phyloP scores from a whole-genome alignment of 805 yeast species.

The Ogataea henricii region DNA sequence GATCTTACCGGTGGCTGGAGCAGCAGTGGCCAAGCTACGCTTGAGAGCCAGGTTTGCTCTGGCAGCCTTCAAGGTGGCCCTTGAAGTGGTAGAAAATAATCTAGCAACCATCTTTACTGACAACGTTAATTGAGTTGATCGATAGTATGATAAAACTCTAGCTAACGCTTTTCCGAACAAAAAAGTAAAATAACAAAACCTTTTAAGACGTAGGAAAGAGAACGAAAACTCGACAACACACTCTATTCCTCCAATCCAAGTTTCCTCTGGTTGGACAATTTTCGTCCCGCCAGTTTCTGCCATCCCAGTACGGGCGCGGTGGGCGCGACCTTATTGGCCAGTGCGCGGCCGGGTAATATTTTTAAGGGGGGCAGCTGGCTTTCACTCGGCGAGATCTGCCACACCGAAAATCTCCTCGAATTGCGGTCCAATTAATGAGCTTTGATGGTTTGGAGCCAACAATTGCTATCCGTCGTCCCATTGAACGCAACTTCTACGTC shows the following conservation, averaged over 20 bases:
- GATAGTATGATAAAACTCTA: slow-evolving; percentile 10
- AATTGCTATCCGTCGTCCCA: not conserved
- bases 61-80: slow-evolving; percentile 87
- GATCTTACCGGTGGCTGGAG: slow-evolving; percentile 79
- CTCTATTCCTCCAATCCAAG: slow-evolving; percentile 14
- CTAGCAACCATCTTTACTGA: slow-evolving; percentile 45
- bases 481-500: too few species aligned
- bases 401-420: not conserved
- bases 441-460: too few species aligned
- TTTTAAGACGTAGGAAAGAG: slow-evolving; percentile 9
- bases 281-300: slow-evolving; percentile 8
- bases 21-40: slow-evolving; percentile 79
- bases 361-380: slow-evolving; percentile 6
- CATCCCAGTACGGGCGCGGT: slow-evolving; percentile 5
- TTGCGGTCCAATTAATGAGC: too few species aligned
- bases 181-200: slow-evolving; percentile 2
- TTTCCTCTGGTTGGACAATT: slow-evolving; percentile 9
- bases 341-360: slow-evolving; percentile 7
- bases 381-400: not conserved
- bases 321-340: slow-evolving; percentile 7
- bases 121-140: slow-evolving; percentile 19
- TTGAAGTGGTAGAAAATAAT: slow-evolving; percentile 66
- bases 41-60: slow-evolving; percentile 75
- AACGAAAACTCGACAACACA: slow-evolving; percentile 23
- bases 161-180: not conserved